These are phyloP conservation scores for Allomyces arbusculus DNA, from an alignment of 192 early-diverging fungal genomes.

Conservation along the genomic window DNA sequence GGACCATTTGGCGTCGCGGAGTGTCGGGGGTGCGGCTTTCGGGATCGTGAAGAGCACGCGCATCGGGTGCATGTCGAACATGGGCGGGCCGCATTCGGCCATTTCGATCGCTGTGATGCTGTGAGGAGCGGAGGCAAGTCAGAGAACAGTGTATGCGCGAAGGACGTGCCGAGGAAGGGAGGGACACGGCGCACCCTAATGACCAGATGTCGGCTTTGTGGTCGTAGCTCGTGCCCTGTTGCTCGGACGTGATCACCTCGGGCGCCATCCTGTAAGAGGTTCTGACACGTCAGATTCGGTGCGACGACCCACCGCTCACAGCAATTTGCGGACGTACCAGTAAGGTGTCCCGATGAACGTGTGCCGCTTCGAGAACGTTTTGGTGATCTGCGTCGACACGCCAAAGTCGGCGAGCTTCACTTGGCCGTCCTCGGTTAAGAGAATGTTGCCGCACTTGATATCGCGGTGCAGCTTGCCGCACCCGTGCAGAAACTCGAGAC, in stretches of 20 bases:
- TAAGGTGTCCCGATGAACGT: conserved; percentile 48
- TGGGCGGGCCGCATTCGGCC: conserved; percentile 46
- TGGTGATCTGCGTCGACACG: conserved; percentile 38
- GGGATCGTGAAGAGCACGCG: conserved; percentile 48
- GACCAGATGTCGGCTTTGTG: conserved; percentile 12
- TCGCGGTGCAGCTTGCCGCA: conserved; percentile 35
- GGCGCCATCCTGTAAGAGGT: conserved; percentile 25
- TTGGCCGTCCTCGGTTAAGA: conserved; percentile 43
- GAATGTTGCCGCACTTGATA: conserved; percentile 43
- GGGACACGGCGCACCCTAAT: conserved; percentile 23
- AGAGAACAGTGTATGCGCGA: no score
- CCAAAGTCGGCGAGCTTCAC: conserved; percentile 66
- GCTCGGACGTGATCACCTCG: conserved; percentile 28
- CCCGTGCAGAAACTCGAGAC: conserved; percentile 26
- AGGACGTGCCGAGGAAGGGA: no score
- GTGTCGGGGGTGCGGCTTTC: conserved; percentile 53
- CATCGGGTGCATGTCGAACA: conserved; percentile 45
- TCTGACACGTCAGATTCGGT: not conserved
- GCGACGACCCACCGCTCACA: conserved; percentile 6
- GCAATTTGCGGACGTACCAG: conserved; percentile 17
- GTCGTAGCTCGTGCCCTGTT: conserved; percentile 3
- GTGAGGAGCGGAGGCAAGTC: not conserved
- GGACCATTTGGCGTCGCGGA: conserved; percentile 33
- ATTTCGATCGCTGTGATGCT: conserved; percentile 39
- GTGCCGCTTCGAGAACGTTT: conserved; percentile 13